Percentiles rank a stretch among this genome's conserved stretches.
Evolutionary conservation across 495 filamentous ascomycete species (phyloP).

Genomic region (Talaromyces trachyspermus): DNA sequence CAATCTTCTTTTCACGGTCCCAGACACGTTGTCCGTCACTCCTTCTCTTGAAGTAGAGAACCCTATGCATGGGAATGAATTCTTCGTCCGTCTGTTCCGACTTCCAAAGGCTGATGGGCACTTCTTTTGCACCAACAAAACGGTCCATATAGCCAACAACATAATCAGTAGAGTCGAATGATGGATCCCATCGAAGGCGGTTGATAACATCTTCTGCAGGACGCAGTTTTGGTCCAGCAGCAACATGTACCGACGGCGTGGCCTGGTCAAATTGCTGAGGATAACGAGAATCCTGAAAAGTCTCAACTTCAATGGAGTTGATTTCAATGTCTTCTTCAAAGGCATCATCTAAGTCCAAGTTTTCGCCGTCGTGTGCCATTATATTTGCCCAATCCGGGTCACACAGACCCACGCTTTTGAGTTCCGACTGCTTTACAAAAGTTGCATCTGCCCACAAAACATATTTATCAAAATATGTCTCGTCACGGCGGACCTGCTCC

Average conservation of each 20-base stretch:
- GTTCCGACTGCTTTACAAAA: constrained; percentile 26
- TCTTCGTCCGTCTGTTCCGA: constrained; percentile 73
- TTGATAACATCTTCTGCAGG: constrained; percentile 55
- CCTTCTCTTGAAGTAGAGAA: constrained; percentile 60
- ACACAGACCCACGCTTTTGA: constrained; percentile 36
- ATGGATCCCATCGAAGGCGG: constrained; percentile 64
- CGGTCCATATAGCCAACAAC: constrained; percentile 71
- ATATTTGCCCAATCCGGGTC: not conserved
- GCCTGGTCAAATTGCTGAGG: not conserved
- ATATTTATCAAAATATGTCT: constrained; percentile 39
- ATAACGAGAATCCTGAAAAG: too few relatives aligned
- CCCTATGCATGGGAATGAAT: constrained; percentile 76
- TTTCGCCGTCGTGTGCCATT: not conserved
- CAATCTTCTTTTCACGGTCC: constrained; percentile 50
- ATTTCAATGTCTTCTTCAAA: not conserved
- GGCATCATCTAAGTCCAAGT: constrained; percentile 3
- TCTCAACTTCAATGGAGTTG: constrained; percentile 20
- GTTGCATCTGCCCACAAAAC: constrained; percentile 40
- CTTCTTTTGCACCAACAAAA: constrained; percentile 59
- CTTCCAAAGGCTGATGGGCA: constrained; percentile 59
- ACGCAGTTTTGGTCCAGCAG: constrained; percentile 4
- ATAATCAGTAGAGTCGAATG: constrained; percentile 53
- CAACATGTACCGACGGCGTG: not conserved
- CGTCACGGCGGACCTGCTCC: constrained; percentile 33
- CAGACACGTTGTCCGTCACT: constrained; percentile 44